Conservation (phyloP, 495 filamentous ascomycete species). For the Pseudoneurospora amorphoporcata region DNA sequence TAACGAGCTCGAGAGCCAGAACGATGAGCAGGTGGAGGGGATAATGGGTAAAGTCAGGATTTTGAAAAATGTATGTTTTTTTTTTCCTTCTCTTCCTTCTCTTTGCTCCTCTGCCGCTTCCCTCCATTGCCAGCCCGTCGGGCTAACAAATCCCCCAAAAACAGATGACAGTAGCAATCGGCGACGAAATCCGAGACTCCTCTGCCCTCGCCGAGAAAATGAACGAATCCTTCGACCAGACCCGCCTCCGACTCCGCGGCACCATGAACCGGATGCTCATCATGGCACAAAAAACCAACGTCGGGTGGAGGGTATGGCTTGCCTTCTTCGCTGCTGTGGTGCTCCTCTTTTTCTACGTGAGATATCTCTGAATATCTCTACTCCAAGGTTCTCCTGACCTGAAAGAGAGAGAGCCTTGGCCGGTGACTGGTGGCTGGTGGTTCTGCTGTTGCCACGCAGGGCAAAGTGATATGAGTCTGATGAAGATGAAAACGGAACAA, state of each 20-base stretch:
- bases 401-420: neutral
- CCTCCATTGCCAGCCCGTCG: neutral
- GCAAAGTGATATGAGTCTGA: neutral
- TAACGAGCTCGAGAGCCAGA: slow-evolving; percentile 89
- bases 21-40: slow-evolving; percentile 82
- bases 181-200: slow-evolving; percentile 84
- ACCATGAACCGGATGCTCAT: slow-evolving; percentile 96
- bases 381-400: neutral
- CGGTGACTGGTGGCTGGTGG: neutral
- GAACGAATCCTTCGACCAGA: slow-evolving; percentile 86
- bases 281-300: slow-evolving; percentile 88
- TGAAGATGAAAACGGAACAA: neutral
- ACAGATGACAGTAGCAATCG: slow-evolving; percentile 85
- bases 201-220: slow-evolving; percentile 75
- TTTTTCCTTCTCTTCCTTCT: neutral
- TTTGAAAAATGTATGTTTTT: slow-evolving; percentile 66
- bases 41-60: slow-evolving; percentile 83
- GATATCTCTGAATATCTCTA: slow-evolving; percentile 28
- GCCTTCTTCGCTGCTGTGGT: slow-evolving; percentile 74
- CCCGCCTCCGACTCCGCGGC: slow-evolving; percentile 64
- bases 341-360: slow-evolving; percentile 79
- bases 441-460: neutral
- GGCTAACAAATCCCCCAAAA: neutral
- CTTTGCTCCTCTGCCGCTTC: neutral
- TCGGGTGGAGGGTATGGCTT: slow-evolving; percentile 91